A percentile compares a stretch with the other conserved stretches of the same genome.
These are phyloP conservation scores for Starmerella gropengiesseri DNA, from an alignment of 805 yeast genomes.

Conservation along the genomic window DNA sequence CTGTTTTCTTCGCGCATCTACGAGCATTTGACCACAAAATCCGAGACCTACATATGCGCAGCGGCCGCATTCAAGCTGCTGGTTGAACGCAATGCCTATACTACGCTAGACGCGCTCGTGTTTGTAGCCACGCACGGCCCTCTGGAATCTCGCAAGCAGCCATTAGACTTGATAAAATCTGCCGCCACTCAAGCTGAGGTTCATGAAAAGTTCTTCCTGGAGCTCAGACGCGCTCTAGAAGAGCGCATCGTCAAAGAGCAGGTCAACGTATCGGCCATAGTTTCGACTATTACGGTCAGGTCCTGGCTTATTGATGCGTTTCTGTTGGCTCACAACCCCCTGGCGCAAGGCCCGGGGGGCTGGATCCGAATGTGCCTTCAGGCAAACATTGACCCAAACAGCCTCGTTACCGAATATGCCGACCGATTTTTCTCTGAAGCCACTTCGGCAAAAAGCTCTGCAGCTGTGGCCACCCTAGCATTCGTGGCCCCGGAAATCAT, in stretches of 20 bases:
- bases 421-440: slow-evolving; percentile 25
- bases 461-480: slow-evolving; percentile 35
- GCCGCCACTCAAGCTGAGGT: not conserved
- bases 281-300: slow-evolving; percentile 3
- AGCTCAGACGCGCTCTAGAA: slow-evolving; percentile 2
- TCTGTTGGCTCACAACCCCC: slow-evolving; percentile 37
- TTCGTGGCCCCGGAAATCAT: slow-evolving; percentile 48
- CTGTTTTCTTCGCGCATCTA: slow-evolving; percentile 19
- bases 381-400: slow-evolving; percentile 54
- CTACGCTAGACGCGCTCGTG: not conserved
- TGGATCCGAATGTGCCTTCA: slow-evolving; percentile 72
- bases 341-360: slow-evolving; percentile 36
- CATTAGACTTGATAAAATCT: not conserved
- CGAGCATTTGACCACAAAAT: slow-evolving; percentile 15
- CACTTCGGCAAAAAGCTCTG: slow-evolving; percentile 24
- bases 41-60: slow-evolving; percentile 15
- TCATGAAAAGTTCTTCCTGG: not conserved
- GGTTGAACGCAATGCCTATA: not conserved
- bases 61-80: slow-evolving; percentile 8
- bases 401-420: slow-evolving; percentile 32
- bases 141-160: not conserved
- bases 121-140: not conserved
- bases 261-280: slow-evolving; percentile 7
- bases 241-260: not conserved
- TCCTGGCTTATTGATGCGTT: slow-evolving; percentile 32